phyloP scores from a whole-genome alignment of 768 basidiomycete genomes.

The Daedalea quercina region DNA sequence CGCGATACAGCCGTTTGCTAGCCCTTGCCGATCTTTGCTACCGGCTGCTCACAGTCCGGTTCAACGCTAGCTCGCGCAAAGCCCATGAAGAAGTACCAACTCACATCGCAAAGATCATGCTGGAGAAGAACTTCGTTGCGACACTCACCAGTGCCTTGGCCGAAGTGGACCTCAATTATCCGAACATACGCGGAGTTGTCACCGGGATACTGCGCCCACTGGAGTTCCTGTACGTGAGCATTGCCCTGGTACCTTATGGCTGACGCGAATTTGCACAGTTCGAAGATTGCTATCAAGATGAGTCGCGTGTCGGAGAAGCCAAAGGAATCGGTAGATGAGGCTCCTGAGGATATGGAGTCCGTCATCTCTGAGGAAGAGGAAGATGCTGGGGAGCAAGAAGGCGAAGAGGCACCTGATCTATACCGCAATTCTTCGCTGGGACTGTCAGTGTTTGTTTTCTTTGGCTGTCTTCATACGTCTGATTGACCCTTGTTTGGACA shows the following conservation, averaged over 20 bases:
- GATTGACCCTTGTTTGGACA: conserved; percentile 13
- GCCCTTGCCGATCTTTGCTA: conserved; percentile 84
- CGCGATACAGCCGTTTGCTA: conserved; percentile 82
- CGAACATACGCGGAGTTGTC: conserved; percentile 81
- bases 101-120: conserved; percentile 94
- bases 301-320: conserved; percentile 66
- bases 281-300: conserved; percentile 98
- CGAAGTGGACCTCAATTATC: conserved; percentile 94
- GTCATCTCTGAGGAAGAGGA: conserved; percentile 43
- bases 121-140: conserved; percentile 94
- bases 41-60: conserved; percentile 77
- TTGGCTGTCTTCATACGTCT: neutral
- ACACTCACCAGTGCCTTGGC: conserved; percentile 82
- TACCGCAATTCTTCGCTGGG: conserved; percentile 96
- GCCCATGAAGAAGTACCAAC: conserved; percentile 72
- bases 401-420: conserved; percentile 86
- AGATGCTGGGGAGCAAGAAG: conserved; percentile 44
- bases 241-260: neutral
- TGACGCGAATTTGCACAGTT: neutral
- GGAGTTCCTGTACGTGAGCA: conserved; percentile 69
- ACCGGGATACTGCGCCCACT: conserved; percentile 83
- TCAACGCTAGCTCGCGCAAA: conserved; percentile 45
- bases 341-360: conserved; percentile 34
- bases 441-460: conserved; percentile 51
- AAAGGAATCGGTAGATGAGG: conserved; percentile 50